Evolutionary conservation across 2,329 filamentous ascomycete species (phyloP), one percentile per base, ranked within the genome.

Genomic region (Xylaria sp.): DNA sequence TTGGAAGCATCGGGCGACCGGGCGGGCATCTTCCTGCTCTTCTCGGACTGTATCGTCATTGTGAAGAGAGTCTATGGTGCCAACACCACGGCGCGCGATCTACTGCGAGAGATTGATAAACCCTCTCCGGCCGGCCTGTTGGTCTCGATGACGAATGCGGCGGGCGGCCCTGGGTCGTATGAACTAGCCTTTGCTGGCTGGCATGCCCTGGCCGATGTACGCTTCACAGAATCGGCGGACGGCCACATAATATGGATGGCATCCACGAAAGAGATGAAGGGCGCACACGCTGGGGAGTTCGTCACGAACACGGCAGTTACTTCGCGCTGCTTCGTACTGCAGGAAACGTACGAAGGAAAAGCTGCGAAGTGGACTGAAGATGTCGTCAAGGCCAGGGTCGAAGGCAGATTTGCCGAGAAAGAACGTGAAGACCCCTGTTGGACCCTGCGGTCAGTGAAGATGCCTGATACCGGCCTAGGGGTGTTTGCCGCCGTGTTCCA

Each of bases 101-200:
- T 97, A 48, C 74, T 95, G 50, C 86, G 92, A 2, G 92, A 97
- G 65, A 81, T 97, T 34, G 92, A 97, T 66, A 92, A 90, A 65
- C 89, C 88, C 19, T 88, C 85, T 2, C 79, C 85, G 1, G 83
- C 85, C 38, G 80, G 81, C 2, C 74, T 88, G 53, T 78, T 87
- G 54, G 81, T 82, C 21, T 84, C 83, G 8, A 84, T 86, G 78
- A 86, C 83, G 9, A 85, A 86, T 55, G 81, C 80, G 20, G 84
- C 79, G 22, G 84, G 80, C 26, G 85, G 85, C 0, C 78, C 79
- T 8, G 81, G 82, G 9, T 77, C 79, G 0, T 87, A 86, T 57
- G 91, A 95, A 43, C 83, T 96, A 43, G 82, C 82, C 1, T 94
- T 96, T 65, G 81, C 83, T 8, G 89, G 90, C 19, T 90, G 89